phyloP scores from a whole-genome alignment of 768 basidiomycete genomes.

The Floccularia luteovirens region DNA sequence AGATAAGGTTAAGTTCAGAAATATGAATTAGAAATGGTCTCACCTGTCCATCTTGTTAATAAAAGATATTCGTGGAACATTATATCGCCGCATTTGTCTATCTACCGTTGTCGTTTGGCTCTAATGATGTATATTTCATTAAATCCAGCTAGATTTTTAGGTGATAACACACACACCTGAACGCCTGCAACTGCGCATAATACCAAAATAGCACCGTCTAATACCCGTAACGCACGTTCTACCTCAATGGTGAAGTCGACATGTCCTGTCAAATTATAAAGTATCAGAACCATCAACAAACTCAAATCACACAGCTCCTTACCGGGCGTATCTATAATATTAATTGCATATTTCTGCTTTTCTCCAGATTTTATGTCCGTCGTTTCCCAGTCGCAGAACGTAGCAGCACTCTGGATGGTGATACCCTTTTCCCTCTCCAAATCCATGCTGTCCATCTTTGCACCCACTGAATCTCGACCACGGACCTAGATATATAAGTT shows the following conservation, averaged over 20 bases:
- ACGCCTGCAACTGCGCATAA: conserved; percentile 97
- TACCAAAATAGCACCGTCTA: conserved; percentile 95
- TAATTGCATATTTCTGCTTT: conserved; percentile 84
- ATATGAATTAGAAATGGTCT: conserved; percentile 4
- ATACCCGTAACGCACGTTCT: conserved; percentile 89
- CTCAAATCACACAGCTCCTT: background rate
- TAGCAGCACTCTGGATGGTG: conserved; percentile 97
- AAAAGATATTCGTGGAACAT: conserved; percentile 92
- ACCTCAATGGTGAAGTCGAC: conserved; percentile 99
- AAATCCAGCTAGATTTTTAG: conserved; percentile 1
- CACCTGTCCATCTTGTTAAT: conserved; percentile 99
- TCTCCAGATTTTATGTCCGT: conserved; percentile 48
- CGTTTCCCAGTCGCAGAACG: conserved; percentile 95
- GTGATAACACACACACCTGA: conserved; percentile 39
- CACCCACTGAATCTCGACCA: conserved; percentile 91
- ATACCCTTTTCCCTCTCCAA: conserved; percentile 98
- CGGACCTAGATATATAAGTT: conserved; percentile 51
- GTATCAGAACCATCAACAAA: background rate
- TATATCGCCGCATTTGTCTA: conserved; percentile 96
- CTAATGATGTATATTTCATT: too few species aligned
- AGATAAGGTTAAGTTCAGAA: conserved; percentile 2
- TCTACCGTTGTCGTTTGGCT: conserved; percentile 99
- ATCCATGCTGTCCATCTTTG: conserved; percentile 99
- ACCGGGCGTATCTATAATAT: conserved; percentile 99
- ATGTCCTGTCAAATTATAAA: conserved; percentile 59